These are phyloP conservation scores for Pezicula radicicola DNA, from an alignment of 2,329 filamentous ascomycete species.

Conservation along the genomic window DNA sequence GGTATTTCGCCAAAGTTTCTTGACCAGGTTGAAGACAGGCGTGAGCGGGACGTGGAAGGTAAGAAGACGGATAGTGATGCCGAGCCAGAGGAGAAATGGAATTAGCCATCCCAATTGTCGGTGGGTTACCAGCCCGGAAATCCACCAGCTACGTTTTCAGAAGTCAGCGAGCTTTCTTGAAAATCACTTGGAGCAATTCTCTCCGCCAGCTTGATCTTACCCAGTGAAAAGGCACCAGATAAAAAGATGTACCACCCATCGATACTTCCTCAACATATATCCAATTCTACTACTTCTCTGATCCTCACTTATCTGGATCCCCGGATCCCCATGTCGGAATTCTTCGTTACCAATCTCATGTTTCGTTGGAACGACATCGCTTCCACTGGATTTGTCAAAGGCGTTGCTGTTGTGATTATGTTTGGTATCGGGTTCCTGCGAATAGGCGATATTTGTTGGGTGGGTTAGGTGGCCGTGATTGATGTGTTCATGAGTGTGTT, in stretches of 20 bases:
- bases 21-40: conserved; percentile 63
- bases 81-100: conserved; percentile 79
- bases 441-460: not conserved
- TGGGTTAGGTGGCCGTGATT: conserved; percentile 1
- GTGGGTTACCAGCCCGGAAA: conserved; percentile 70
- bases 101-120: conserved; percentile 76
- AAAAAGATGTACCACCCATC: not conserved
- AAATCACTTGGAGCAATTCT: not conserved
- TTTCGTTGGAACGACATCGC: not conserved
- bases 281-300: not conserved
- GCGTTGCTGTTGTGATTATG: not conserved
- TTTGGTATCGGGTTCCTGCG: not conserved
- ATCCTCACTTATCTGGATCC: no score
- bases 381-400: not conserved
- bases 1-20: conserved; percentile 64
- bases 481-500: not conserved
- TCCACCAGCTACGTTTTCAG: conserved; percentile 60
- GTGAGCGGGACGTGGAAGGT: conserved; percentile 70
- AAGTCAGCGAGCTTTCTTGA: not conserved
- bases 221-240: conserved; percentile 1
- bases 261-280: not conserved
- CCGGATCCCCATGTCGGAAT: not conserved
- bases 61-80: conserved; percentile 69
- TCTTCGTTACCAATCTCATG: not conserved
- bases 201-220: not conserved